Conservation (phyloP, 495 filamentous ascomycete genomes). For the Aspergillus diversus region DNA sequence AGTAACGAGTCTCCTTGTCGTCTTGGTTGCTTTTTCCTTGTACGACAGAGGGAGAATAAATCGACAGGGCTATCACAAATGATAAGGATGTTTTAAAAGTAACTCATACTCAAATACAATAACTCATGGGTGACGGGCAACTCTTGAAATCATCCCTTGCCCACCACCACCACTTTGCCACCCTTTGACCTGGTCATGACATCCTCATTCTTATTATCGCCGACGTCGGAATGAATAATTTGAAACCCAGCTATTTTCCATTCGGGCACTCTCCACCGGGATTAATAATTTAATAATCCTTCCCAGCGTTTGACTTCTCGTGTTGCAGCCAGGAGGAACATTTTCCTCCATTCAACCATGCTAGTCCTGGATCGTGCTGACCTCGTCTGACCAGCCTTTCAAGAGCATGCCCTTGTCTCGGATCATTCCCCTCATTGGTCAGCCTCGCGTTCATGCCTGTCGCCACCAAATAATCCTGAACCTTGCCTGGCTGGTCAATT, state of each 20-base stretch:
- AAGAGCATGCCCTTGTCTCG: neutral
- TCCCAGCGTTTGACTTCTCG: neutral
- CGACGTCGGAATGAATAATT: slow-evolving; percentile 2
- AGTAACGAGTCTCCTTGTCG: neutral
- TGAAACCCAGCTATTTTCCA: neutral
- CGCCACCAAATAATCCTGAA: neutral
- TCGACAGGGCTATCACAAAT: neutral
- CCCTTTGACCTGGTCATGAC: neutral
- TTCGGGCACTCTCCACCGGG: neutral
- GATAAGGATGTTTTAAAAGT: no score
- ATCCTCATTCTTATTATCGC: neutral
- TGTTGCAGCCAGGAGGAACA: neutral
- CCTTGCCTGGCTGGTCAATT: slow-evolving; percentile 7
- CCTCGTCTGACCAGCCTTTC: no score
- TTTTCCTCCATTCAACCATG: no score
- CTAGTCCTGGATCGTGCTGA: no score
- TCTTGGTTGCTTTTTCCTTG: neutral
- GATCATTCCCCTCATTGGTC: slow-evolving; percentile 1
- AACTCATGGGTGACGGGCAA: no score
- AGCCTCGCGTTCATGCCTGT: slow-evolving; percentile 14
- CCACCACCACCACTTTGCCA: neutral
- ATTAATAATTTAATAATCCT: neutral
- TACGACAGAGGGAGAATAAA: neutral
- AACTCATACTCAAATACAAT: no score
- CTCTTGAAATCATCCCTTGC: neutral